Evolutionary conservation across 225 moss, liverwort and hornwort species (phyloP), one percentile per base, ranked within the genome.

Genomic region (Marchantia paleacea): DNA sequence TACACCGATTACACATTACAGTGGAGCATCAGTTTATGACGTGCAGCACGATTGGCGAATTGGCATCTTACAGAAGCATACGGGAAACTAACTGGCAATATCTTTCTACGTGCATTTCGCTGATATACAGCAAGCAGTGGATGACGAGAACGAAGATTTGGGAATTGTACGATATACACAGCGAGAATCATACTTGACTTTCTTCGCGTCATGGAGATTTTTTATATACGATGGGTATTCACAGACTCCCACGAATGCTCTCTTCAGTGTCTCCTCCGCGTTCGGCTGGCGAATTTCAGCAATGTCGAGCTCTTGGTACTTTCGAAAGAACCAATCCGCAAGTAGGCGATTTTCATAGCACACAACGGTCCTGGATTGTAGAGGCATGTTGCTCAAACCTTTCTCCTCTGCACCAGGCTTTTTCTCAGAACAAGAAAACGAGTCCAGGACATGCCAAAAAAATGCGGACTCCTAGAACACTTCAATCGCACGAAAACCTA

Each of bases 181-280:
- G 29, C 8, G 4, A 19, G 9, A 28, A 55, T 48, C 81, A 25
- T 86, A 86, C 86, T 73, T 87, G 74, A 87, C 58, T 82, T 82
- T 13, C 28, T 69, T 73, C 8, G 87, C 87, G 29, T 87, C 84
- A 25, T 67, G 72, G n/a, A 75, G 80, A 22, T 78, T 77, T 52
- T 25, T 51, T 55, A 87, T 76, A 16, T 75, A 31, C 11, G 68
- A 77, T 1, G 79, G 66, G n/a, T 82, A 77, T 31, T 67, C 82
- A 53, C 84, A 84, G 61, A 87, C 18, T 48, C 69, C 73, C 13
- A 73, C 48, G 39, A 49, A 82, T 7, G 82, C 84, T 13, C 29
- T 82, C 15, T 82, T 73, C 10, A 84, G 5, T 6, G 71, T 26
- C 53, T 66, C 29, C 18, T 66, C 49, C 12, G 61, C 9, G 31